A percentile compares a stretch with the other conserved stretches of the same genome.
Evolutionary conservation across 192 early-diverging fungal genomes (phyloP).

Genomic region (Funneliformis geosporum): DNA sequence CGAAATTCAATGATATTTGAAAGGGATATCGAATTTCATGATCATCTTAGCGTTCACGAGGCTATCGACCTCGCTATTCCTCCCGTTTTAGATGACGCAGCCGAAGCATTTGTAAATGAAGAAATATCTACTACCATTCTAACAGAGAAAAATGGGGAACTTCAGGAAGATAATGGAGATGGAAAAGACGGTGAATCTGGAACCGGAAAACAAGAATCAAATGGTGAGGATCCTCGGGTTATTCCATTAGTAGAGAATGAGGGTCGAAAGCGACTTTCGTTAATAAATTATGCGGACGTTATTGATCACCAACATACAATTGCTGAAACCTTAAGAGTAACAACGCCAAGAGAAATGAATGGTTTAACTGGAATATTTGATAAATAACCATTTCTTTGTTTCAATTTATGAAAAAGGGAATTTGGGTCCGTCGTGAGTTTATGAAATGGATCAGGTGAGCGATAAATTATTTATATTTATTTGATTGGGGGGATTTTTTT

Average conservation of each 20-base stretch:
- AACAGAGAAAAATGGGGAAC: constrained; percentile 1
- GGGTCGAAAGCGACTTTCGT: constrained; percentile 14
- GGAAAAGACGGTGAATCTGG: not conserved
- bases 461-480: not conserved
- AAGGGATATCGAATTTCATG: constrained; percentile 32
- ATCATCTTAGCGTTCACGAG: constrained; percentile 29
- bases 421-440: not conserved
- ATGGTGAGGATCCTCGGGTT: not conserved
- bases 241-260: constrained; percentile 1
- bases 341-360: constrained; percentile 29
- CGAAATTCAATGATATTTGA: constrained; percentile 37
- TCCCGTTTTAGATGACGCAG: constrained; percentile 26
- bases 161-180: not conserved
- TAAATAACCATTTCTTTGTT: constrained; percentile 16
- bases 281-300: not conserved
- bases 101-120: constrained; percentile 32
- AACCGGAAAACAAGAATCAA: not conserved
- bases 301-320: constrained; percentile 20
- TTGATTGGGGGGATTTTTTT: not conserved
- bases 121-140: constrained; percentile 24
- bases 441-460: constrained; percentile 27
- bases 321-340: constrained; percentile 30
- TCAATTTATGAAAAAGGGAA: not conserved
- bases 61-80: constrained; percentile 37
- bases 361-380: constrained; percentile 26